Conservation (phyloP, 2,329 filamentous ascomycete species). For the Aureobasidium sp. region DNA sequence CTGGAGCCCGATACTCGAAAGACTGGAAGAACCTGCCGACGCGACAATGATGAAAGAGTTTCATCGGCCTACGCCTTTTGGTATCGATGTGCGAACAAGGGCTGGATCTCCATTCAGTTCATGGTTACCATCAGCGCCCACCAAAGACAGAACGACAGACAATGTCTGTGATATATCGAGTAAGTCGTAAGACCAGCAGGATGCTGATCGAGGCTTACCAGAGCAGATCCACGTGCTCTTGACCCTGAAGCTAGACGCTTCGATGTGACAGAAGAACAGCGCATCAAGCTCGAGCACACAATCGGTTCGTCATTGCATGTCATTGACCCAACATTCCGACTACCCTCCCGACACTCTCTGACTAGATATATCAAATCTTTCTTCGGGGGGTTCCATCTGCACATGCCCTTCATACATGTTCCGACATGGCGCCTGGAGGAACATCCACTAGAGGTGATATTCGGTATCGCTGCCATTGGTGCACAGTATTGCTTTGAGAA, state of each 20-base stretch:
- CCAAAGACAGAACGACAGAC: not conserved
- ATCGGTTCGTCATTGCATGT: conserved; percentile 22
- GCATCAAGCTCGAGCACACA: not conserved
- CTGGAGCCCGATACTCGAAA: not conserved
- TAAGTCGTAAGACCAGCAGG: not conserved
- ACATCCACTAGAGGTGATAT: conserved; percentile 58
- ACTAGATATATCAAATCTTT: conserved; percentile 64
- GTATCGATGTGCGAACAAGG: not conserved
- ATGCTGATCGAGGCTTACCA: not conserved
- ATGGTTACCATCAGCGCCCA: not conserved
- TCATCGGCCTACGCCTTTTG: not conserved
- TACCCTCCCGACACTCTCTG: conserved; percentile 61
- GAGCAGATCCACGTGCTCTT: not conserved
- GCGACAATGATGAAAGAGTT: not conserved
- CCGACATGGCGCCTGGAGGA: conserved; percentile 56
- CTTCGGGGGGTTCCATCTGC: conserved; percentile 56
- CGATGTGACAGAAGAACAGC: not conserved
- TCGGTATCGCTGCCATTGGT: conserved; percentile 60
- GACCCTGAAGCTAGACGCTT: not conserved
- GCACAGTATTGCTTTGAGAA: conserved; percentile 55
- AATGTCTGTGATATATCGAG: not conserved
- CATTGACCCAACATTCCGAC: conserved; percentile 40
- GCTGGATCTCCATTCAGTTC: not conserved
- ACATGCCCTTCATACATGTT: conserved; percentile 57
- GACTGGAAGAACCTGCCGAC: not conserved